phyloP scores from a whole-genome alignment of 176 grass and related monocot species.

The Oryza meridionalis region DNA sequence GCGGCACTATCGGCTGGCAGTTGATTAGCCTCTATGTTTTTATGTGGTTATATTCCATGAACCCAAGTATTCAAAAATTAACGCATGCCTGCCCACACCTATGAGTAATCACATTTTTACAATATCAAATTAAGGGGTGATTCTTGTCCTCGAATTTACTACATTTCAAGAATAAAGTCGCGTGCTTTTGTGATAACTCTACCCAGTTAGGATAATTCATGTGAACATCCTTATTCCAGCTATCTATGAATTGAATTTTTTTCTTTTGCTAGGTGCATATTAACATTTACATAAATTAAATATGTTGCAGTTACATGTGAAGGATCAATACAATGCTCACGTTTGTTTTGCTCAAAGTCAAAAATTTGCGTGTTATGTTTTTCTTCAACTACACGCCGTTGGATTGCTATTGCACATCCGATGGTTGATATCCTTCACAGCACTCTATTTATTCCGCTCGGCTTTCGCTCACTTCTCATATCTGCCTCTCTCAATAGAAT shows the following conservation, averaged over 20 bases:
- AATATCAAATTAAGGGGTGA: not conserved
- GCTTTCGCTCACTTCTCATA: no score
- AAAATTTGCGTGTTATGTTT: not conserved
- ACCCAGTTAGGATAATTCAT: no score
- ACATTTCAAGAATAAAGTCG: not conserved
- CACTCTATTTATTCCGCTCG: not conserved
- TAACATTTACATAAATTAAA: not conserved
- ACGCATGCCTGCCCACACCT: not conserved
- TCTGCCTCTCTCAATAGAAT: not conserved
- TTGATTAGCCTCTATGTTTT: no score
- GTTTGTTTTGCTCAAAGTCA: not conserved
- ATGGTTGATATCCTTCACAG: not conserved
- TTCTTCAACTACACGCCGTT: not conserved
- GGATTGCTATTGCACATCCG: not conserved
- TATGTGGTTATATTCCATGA: no score
- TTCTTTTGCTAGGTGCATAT: not conserved
- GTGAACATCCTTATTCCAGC: no score
- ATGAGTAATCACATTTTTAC: not conserved
- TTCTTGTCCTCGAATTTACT: not conserved
- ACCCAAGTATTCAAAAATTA: not conserved
- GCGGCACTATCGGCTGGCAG: no score
- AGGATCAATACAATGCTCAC: not conserved
- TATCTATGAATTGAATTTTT: no score
- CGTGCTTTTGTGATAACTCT: not conserved
- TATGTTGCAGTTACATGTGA: not conserved